Base-by-base conservation (phyloP, 2,329 filamentous ascomycete species). In the Elsinoe arachidis region DNA sequence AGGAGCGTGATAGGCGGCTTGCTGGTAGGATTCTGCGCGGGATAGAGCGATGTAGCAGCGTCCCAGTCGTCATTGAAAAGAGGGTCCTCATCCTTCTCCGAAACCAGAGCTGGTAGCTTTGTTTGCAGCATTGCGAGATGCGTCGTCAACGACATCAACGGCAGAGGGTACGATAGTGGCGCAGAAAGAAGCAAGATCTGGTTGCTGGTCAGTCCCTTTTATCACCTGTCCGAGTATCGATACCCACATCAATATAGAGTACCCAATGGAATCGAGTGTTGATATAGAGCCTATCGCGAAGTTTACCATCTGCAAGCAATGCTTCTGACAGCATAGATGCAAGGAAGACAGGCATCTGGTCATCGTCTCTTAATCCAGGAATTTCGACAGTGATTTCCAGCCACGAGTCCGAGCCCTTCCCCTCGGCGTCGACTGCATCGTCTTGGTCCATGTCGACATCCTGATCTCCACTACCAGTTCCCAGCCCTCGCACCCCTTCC, bases 61-160 rank as follows among this genome's bases (percentile, higher is more conserved):
- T 87, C 89, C 93, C 93, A 99, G 75, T 99, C 93, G 73, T 99
- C 93, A 74, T 96, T 87, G 73, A 99, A 99, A 69, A 96, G 85
- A 11, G 93, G 93, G 65, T 99, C 93, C 74, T 99, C 93, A 73
- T 97, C 92, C 58, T 83, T 82, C 71, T 95, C 88, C 1, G 91
- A 96, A 69, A 89, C 89, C 54, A 96, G 78, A 23, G 84, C 81
- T 6, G 93, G 93, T 2, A 97, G 79, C 62, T 87, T 85, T 5
- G 93, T 92, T 30, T 88, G 85, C 61, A 96, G 84, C 47, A 99
- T 86, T 2, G 93, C 93, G 60, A 99, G 85, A 70, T 99, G 91
- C 49, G 89, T 92, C 17, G 93, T 95, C 59, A 97, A 81, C 33
- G 90, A 96, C 41, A 99, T 84, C 10, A 99, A 81, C 1, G 92